A percentile compares a stretch with the other conserved stretches of the same genome.
These are phyloP conservation scores for Xylaria hypoxylon DNA, from an alignment of 2,329 filamentous ascomycete species.

Conservation along the genomic window DNA sequence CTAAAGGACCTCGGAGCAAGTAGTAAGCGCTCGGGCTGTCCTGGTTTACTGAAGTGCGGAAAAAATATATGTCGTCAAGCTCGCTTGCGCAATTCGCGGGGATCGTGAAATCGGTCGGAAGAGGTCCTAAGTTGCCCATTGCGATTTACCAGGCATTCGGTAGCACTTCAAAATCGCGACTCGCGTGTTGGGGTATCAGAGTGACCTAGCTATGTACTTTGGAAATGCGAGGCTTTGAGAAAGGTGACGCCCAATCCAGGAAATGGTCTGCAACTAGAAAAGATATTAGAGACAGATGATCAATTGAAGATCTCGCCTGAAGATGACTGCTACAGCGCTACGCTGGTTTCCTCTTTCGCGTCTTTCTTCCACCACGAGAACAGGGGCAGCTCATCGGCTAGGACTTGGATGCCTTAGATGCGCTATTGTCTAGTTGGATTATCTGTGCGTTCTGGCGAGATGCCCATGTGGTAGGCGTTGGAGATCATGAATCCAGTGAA, in stretches of 20 bases:
- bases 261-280: too few species aligned
- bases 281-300: background rate
- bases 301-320: background rate
- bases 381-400: too few species aligned
- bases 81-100: background rate
- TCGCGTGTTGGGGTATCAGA: background rate
- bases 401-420: too few species aligned
- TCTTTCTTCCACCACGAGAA: too few species aligned
- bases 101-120: slow-evolving; percentile 14
- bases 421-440: too few species aligned
- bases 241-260: background rate
- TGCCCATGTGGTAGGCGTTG: too few species aligned
- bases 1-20: slow-evolving; percentile 1
- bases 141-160: background rate
- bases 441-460: too few species aligned
- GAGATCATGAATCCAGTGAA: too few species aligned
- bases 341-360: too few species aligned
- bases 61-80: background rate
- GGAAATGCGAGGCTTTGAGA: background rate
- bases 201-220: background rate
- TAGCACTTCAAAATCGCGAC: background rate
- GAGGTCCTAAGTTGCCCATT: slow-evolving; percentile 4
- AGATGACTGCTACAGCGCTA: too few species aligned
- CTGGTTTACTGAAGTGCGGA: background rate
- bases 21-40: background rate